Percentiles rank a stretch among this genome's conserved stretches.
phyloP scores from a whole-genome alignment of 108 stramenopile genomes.

The Poteriospumella lacustris region DNA sequence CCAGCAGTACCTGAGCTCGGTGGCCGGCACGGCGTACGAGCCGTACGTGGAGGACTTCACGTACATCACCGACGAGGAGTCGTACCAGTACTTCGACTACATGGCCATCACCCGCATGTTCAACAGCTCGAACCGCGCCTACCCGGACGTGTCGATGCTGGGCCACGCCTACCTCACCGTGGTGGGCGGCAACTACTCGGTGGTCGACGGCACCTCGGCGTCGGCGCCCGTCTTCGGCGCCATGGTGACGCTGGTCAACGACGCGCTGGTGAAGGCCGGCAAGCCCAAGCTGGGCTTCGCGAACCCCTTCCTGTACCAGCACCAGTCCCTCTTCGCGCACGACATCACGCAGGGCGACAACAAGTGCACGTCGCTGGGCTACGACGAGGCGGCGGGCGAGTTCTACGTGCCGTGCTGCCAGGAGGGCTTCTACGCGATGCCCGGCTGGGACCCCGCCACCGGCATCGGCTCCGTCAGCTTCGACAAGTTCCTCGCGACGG shows the following conservation, averaged over 20 bases:
- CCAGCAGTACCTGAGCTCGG: slow-evolving; percentile 4
- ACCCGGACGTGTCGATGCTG: slow-evolving; percentile 37
- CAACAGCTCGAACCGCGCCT: slow-evolving; percentile 32
- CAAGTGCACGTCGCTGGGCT: slow-evolving; percentile 12
- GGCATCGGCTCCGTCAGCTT: slow-evolving; percentile 36
- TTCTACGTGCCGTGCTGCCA: slow-evolving; percentile 19
- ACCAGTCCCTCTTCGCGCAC: background rate
- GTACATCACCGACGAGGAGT: too few species aligned
- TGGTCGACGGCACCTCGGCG: slow-evolving; percentile 31
- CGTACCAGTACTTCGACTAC: background rate
- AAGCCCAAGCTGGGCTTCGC: slow-evolving; percentile 33
- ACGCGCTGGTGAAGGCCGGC: background rate
- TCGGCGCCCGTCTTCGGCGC: slow-evolving; percentile 32
- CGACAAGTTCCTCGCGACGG: background rate
- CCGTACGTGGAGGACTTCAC: too few species aligned
- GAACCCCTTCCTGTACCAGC: slow-evolving; percentile 36
- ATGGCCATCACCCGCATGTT: background rate
- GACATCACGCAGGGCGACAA: slow-evolving; percentile 35
- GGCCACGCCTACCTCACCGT: slow-evolving; percentile 26
- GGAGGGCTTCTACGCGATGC: slow-evolving; percentile 30
- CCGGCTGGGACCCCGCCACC: slow-evolving; percentile 44
- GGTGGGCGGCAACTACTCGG: background rate
- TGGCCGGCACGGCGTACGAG: background rate
- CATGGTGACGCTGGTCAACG: slow-evolving; percentile 35
- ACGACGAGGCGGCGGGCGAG: too few species aligned